Evolutionary conservation across 2,329 filamentous ascomycete genomes (phyloP), one percentile per base, ranked within the genome.

Genomic region (Talaromyces sp.): DNA sequence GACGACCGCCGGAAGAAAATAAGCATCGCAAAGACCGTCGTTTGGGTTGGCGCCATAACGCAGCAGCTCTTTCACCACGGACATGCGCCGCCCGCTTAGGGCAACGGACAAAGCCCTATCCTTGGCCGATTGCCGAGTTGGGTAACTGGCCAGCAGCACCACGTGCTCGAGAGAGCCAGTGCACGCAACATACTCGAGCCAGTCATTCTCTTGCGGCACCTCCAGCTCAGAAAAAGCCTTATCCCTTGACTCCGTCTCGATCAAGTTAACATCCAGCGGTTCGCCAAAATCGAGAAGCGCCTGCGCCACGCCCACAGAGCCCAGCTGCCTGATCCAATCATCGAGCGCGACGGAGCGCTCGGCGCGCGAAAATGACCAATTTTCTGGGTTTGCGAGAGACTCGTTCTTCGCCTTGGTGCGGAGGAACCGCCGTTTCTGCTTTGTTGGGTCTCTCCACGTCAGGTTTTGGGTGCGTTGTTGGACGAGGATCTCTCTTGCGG

Each of bases 401-500:
- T 54, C 57, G 18, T 60, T 60, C 33, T 60, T 40, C 7, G 18
- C 23, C 23, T 55, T 60, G n/a, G 57, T 12, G 8, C 57, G 57
- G 18, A 60, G 28, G 8, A 60, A 53, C 16, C 57, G 57, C 33
- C 57, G 33, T 44, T 60, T 60, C 27, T 60, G 57, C 27, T 60
- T 55, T 10, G 33, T 28, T 5, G 57, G 57, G 7, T 55, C 51
- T 34, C 44, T 60, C 50, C 51, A 60, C n/a, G 57, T 34, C 27
- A 30, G 23, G 57, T 18, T 31, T 18, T 55, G 31, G 1, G 28
- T 53, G 33, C 57, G 47, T 23, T 60, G 50, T 8, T 53, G 16
- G 50, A 60, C 27, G 57, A 60, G 57, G 50, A 60, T 54, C 14
- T 54, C 28, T 42, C 51, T 60, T 8, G 56, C 56, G 27, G 28